Base-by-base conservation (phyloP, 2,329 filamentous ascomycete species). In the Blastomyces gilchristii region DNA sequence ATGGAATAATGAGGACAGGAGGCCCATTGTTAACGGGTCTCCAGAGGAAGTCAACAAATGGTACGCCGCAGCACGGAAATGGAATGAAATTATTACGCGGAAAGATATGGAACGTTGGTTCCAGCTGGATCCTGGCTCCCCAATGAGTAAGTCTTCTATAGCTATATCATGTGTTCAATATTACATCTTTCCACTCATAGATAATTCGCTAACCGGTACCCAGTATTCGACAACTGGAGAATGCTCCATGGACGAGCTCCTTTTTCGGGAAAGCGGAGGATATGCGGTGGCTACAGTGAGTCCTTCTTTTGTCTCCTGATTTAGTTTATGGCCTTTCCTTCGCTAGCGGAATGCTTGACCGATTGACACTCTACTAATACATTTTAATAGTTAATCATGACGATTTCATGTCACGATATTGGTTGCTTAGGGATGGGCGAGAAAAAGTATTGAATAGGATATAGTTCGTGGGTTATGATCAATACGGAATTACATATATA, bases 191-290 rank as follows among this genome's bases (percentile, higher is more conserved):
- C 50, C 49, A 34, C 53, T 39, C 39, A 16, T 16, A 16, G 34
- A 54, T 14, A n/a, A 12, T 61, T 52, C 41, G 22, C 39, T 66
- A 18, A 43, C 57, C n/a, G 67, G 5, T 57, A 52, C 58, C 12
- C 68, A 89, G 89, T 97, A 57, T 97, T 99, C 74, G 90, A 99
- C 73, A 97, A 99, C 71, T 97, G 93, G 91, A 84, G 94, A 64
- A 88, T 97, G 43, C 78, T 97, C 68, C 94, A 99, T 75, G 94
- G 93, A 0, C 82, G 94, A 69, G 86, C 86, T 60, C 84, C 84
- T 0, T 99, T 97, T 71, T 88, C 86, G 6, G 94, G 94, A 1
- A 85, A 88, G 71, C 82, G 94, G 68, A 86, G 92, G 68, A 89
- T 99, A 71, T 97, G 92, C 74, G 94, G 94, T 64, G 93, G 85